Evolutionary conservation across 2,329 filamentous ascomycete genomes (phyloP).

Genomic region (Colletotrichum noveboracense): DNA sequence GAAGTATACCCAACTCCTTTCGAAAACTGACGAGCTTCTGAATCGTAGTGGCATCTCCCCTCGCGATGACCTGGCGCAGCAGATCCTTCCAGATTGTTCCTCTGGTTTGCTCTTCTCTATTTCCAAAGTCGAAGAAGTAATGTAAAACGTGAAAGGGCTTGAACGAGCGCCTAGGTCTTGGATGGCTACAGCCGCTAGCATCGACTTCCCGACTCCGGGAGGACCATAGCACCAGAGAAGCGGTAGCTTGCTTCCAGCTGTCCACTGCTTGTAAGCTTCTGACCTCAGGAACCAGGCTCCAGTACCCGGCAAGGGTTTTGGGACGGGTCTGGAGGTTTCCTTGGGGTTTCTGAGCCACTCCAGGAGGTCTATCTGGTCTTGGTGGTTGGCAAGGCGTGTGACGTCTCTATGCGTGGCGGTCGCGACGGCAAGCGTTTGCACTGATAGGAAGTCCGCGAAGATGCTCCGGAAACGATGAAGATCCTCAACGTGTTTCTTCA

Average conservation of each 20-base stretch:
- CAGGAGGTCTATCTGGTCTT: background rate
- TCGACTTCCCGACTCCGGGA: background rate
- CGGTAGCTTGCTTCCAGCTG: background rate
- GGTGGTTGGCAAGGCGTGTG: background rate
- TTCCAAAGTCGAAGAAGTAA: background rate
- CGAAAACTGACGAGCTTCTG: background rate
- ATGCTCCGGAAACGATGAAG: background rate
- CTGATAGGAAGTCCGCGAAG: background rate
- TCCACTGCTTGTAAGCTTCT: background rate
- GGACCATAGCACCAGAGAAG: background rate
- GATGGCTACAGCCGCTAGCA: rapidly evolving
- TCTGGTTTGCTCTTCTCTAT: rapidly evolving
- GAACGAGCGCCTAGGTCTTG: rapidly evolving
- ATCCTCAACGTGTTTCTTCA: background rate
- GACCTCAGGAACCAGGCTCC: background rate
- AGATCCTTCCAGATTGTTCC: background rate
- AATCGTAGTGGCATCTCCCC: rapidly evolving
- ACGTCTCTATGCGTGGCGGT: background rate
- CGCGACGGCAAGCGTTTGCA: rapidly evolving
- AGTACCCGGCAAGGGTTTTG: rapidly evolving
- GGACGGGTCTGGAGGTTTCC: background rate
- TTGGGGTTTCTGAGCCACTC: background rate
- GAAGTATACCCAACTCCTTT: background rate
- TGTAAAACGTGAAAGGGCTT: rapidly evolving
- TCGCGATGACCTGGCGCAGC: background rate